Conservation (phyloP, 2,329 filamentous ascomycete genomes). For the Fusarium sp. region DNA sequence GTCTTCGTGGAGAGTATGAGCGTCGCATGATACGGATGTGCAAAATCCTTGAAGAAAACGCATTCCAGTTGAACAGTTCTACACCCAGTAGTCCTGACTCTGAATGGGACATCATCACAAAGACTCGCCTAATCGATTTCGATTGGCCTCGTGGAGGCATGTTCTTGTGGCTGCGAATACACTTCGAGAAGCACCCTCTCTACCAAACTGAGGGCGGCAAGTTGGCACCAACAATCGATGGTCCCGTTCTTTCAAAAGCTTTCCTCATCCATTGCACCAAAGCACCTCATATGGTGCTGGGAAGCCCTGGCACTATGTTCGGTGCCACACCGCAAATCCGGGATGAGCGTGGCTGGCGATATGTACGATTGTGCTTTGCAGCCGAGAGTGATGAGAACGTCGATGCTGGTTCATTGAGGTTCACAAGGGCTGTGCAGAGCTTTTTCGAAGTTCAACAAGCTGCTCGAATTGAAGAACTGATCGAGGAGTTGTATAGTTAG, state of each 20-base stretch:
- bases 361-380: constrained; percentile 85
- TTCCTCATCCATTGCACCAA: constrained; percentile 79
- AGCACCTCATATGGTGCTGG: constrained; percentile 76
- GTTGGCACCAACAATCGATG: constrained; percentile 59
- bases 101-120: constrained; percentile 82
- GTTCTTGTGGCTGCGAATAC: constrained; percentile 86
- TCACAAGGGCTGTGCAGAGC: constrained; percentile 74
- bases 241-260: constrained; percentile 69
- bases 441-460: constrained; percentile 83
- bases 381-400: constrained; percentile 81
- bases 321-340: constrained; percentile 72
- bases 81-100: constrained; percentile 60
- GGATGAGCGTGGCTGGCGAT: constrained; percentile 73
- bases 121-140: constrained; percentile 80
- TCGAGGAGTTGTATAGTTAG: constrained; percentile 53
- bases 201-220: constrained; percentile 55
- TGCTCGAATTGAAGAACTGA: constrained; percentile 72
- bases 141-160: constrained; percentile 87
- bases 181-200: constrained; percentile 80
- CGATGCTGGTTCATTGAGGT: constrained; percentile 69
- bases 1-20: constrained; percentile 86
- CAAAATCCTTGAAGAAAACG: constrained; percentile 75
- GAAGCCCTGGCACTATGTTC: constrained; percentile 80
- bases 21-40: constrained; percentile 86
- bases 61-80: constrained; percentile 74